These are phyloP conservation scores for Penicillium herquei DNA, from an alignment of 495 filamentous ascomycete species.

Conservation along the genomic window DNA sequence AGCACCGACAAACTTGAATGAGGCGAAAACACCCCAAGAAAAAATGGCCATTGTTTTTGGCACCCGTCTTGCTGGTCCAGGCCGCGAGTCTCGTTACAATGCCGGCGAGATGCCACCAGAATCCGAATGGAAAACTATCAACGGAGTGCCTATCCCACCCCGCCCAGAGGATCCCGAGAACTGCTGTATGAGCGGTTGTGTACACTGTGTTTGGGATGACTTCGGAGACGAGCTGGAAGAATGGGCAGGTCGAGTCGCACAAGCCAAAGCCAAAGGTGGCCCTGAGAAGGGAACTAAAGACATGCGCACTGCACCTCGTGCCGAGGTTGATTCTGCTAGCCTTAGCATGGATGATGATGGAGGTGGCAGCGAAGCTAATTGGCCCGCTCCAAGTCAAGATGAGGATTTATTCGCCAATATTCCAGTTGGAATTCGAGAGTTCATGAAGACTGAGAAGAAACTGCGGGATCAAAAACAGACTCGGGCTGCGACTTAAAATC, in stretches of 20 bases:
- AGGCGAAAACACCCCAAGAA: slow-evolving; percentile 44
- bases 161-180: slow-evolving; percentile 90
- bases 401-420: slow-evolving; percentile 73
- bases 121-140: slow-evolving; percentile 57
- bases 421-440: slow-evolving; percentile 91
- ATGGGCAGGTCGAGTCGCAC: slow-evolving; percentile 62
- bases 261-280: slow-evolving; percentile 47
- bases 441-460: slow-evolving; percentile 96
- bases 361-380: slow-evolving; percentile 67
- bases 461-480: slow-evolving; percentile 69
- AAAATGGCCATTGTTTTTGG: slow-evolving; percentile 73
- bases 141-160: slow-evolving; percentile 79
- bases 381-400: slow-evolving; percentile 42
- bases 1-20: slow-evolving; percentile 21
- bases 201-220: slow-evolving; percentile 94
- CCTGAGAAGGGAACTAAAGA: slow-evolving; percentile 30
- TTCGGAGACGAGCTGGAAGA: slow-evolving; percentile 89
- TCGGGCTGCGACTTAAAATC: slow-evolving; percentile 19
- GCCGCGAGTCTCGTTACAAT: slow-evolving; percentile 59
- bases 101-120: slow-evolving; percentile 43
- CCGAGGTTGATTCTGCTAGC: slow-evolving; percentile 40
- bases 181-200: slow-evolving; percentile 98
- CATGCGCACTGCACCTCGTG: slow-evolving; percentile 33
- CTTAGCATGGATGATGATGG: slow-evolving; percentile 79
- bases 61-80: slow-evolving; percentile 68